These are phyloP conservation scores for Diaporthe vexans DNA, from an alignment of 2,329 filamentous ascomycete genomes.

Conservation along the genomic window DNA sequence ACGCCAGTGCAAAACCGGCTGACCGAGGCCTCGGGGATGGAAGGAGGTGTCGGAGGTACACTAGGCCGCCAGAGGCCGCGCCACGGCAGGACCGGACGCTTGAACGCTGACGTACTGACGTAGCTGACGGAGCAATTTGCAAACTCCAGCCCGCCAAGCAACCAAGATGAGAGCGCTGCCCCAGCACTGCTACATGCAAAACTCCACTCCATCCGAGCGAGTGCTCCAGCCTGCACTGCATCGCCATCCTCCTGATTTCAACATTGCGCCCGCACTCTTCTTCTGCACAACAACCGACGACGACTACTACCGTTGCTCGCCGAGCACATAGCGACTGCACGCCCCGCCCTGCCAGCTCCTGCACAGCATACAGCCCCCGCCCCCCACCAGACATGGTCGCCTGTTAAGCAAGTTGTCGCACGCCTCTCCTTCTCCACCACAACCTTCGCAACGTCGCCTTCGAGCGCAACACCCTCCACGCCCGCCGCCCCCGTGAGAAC, in stretches of 20 bases:
- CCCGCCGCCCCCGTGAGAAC: neutral
- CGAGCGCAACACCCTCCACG: slow-evolving; percentile 19
- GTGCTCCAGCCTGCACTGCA: slow-evolving; percentile 1
- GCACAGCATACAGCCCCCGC: no score
- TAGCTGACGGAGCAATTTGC: slow-evolving; percentile 36
- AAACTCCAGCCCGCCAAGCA: slow-evolving; percentile 34
- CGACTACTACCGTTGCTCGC: neutral
- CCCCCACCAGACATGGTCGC: slow-evolving; percentile 25
- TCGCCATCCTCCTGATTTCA: slow-evolving; percentile 25
- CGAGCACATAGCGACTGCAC: neutral
- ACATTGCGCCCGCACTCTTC: neutral
- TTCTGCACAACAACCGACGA: neutral
- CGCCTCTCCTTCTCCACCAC: slow-evolving; percentile 16
- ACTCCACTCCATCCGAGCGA: slow-evolving; percentile 29
- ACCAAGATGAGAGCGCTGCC: slow-evolving; percentile 20
- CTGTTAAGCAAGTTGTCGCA: slow-evolving; percentile 28
- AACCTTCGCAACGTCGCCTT: neutral
- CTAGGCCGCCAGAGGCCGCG: slow-evolving; percentile 3
- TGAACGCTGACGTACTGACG: slow-evolving; percentile 34
- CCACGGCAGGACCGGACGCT: slow-evolving; percentile 25
- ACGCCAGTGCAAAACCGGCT: no score
- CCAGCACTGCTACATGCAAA: slow-evolving; percentile 22
- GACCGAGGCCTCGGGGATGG: neutral
- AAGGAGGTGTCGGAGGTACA: neutral
- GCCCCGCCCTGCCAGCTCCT: no score